Percentiles rank a stretch among this genome's conserved stretches.
Evolutionary conservation across 257 asterid genomes (phyloP).

Genomic region (Plectranthus barbatus): DNA sequence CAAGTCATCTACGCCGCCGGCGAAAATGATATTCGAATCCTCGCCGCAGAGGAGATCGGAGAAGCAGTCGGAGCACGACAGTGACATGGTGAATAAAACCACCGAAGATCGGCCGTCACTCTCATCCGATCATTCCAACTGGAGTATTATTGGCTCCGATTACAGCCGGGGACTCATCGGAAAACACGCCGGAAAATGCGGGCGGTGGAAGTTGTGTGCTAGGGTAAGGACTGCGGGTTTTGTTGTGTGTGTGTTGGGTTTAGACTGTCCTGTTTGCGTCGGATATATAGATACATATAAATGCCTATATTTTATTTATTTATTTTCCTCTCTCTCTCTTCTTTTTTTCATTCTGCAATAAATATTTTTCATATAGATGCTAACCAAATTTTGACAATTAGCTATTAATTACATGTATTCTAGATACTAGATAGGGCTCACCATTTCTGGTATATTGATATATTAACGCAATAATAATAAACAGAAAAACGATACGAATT

Average conservation of each 20-base stretch:
- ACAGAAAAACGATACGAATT: too few species aligned
- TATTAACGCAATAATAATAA: too few species aligned
- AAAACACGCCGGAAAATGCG: conserved; percentile 36
- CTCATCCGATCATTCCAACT: conserved; percentile 25
- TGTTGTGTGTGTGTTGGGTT: conserved; percentile 32
- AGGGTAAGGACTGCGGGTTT: conserved; percentile 37
- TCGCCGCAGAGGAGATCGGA: conserved; percentile 94
- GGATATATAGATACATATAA: conserved; percentile 57
- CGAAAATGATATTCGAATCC: conserved; percentile 56
- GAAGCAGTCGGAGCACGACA: conserved; percentile 78
- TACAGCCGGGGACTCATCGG: conserved; percentile 56
- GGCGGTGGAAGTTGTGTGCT: conserved; percentile 29
- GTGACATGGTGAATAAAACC: conserved; percentile 46
- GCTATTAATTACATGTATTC: too few species aligned
- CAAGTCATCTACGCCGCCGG: conserved; percentile 43
- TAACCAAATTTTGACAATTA: not conserved
- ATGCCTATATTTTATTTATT: conserved; percentile 19
- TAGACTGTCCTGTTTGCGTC: conserved; percentile 34
- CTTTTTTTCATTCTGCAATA: not conserved
- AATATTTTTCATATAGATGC: too few species aligned
- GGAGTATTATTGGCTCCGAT: not conserved
- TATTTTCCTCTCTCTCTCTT: not conserved
- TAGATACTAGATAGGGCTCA: too few species aligned
- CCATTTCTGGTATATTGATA: too few species aligned
- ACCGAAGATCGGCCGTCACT: conserved; percentile 28